Conservation (phyloP, 305 asterid genomes). For the Caryopteris hybrid region DNA sequence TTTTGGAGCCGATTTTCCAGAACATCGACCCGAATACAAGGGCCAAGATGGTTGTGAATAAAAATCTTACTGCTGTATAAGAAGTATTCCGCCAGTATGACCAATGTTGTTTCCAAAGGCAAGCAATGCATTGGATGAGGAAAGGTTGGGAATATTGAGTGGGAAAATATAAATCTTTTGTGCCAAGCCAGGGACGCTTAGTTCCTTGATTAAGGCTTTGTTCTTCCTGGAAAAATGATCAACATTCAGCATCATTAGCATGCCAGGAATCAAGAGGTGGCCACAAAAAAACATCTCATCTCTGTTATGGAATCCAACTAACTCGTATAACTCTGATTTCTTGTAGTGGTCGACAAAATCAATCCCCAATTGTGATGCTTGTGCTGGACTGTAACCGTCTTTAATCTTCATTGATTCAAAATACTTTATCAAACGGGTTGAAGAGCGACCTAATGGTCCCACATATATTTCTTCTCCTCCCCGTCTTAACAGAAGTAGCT, state of each 20-base stretch:
- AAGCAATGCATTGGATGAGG: conserved; percentile 45
- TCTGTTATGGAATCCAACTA: conserved; percentile 1
- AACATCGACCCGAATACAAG: conserved; percentile 51
- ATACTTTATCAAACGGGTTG: conserved; percentile 46
- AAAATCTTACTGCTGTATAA: conserved; percentile 51
- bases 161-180: conserved; percentile 36
- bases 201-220: conserved; percentile 44
- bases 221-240: conserved; percentile 35
- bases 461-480: conserved; percentile 70
- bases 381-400: conserved; percentile 65
- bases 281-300: background rate
- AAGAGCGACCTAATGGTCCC: conserved; percentile 59
- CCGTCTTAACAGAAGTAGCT: conserved; percentile 62
- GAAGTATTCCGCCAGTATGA: conserved; percentile 60
- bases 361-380: conserved; percentile 45
- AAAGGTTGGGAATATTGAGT: conserved; percentile 45
- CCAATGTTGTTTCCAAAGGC: conserved; percentile 66
- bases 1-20: conserved; percentile 54
- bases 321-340: conserved; percentile 49
- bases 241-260: background rate
- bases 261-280: background rate
- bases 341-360: conserved; percentile 44
- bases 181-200: conserved; percentile 45
- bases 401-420: conserved; percentile 49
- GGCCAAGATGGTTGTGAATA: conserved; percentile 49